Conservation (phyloP, 371 early-diverging fungal genomes). For the Syncephalastrum sp. region DNA sequence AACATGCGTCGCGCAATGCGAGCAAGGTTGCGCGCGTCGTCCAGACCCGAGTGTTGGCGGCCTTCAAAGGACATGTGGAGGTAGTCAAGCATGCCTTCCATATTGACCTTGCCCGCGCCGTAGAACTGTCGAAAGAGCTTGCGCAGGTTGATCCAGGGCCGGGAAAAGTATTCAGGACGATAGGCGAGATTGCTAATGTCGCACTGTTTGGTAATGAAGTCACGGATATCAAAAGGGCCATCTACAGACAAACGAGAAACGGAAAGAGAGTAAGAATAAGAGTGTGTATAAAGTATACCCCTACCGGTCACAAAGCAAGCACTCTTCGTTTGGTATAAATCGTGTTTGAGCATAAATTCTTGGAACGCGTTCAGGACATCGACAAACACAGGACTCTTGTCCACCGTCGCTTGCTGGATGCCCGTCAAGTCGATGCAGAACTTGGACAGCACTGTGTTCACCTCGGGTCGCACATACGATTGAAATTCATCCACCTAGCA, state of each 20-base stretch:
- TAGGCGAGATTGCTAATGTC: constrained; percentile 39
- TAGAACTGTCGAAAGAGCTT: constrained; percentile 51
- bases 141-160: constrained; percentile 68
- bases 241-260: constrained; percentile 47
- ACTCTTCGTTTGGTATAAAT: constrained; percentile 50
- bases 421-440: constrained; percentile 80
- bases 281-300: background rate
- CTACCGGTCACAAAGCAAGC: constrained; percentile 47
- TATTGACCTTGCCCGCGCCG: constrained; percentile 36
- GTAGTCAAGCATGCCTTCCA: constrained; percentile 60
- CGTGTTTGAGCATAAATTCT: constrained; percentile 40
- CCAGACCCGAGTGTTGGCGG: constrained; percentile 76
- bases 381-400: constrained; percentile 54
- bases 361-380: constrained; percentile 43
- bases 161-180: constrained; percentile 50
- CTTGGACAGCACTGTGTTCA: constrained; percentile 63
- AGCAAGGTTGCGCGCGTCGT: constrained; percentile 74
- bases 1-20: constrained; percentile 49
- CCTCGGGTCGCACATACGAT: constrained; percentile 68
- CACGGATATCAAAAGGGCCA: constrained; percentile 84
- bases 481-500: constrained; percentile 69
- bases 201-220: constrained; percentile 73
- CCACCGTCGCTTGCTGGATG: constrained; percentile 62
- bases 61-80: constrained; percentile 68
- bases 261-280: background rate